These are phyloP conservation scores for Penicillium nucicola DNA, from an alignment of 495 filamentous ascomycete species.

Conservation along the genomic window DNA sequence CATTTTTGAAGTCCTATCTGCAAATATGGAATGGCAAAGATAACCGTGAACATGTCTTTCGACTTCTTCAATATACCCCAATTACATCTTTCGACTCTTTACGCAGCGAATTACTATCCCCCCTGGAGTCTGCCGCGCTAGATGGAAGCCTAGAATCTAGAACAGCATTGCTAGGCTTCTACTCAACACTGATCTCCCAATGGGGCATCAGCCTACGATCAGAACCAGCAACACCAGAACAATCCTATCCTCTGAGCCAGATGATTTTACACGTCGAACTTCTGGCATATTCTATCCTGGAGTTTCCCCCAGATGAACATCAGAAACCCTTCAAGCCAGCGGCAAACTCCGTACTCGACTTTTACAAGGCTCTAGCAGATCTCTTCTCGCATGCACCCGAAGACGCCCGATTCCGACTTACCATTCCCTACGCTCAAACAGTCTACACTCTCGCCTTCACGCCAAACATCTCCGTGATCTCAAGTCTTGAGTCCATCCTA, in stretches of 20 bases:
- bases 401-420: slow-evolving; percentile 54
- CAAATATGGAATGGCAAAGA: slow-evolving; percentile 65
- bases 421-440: slow-evolving; percentile 62
- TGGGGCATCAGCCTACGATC: slow-evolving; percentile 56
- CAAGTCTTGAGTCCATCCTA: slow-evolving; percentile 65
- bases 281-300: slow-evolving; percentile 61
- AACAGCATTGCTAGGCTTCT: slow-evolving; percentile 61
- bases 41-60: slow-evolving; percentile 58
- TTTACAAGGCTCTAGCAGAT: slow-evolving; percentile 60
- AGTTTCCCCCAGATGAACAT: slow-evolving; percentile 26
- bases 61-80: slow-evolving; percentile 61
- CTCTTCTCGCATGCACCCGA: slow-evolving; percentile 53
- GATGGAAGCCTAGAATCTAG: slow-evolving; percentile 48
- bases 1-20: slow-evolving; percentile 62
- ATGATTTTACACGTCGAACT: slow-evolving; percentile 59
- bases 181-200: slow-evolving; percentile 63
- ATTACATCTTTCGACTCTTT: slow-evolving; percentile 56
- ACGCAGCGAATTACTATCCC: slow-evolving; percentile 42
- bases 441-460: slow-evolving; percentile 70
- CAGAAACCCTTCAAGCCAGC: slow-evolving; percentile 18
- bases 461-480: slow-evolving; percentile 59
- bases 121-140: slow-evolving; percentile 58
- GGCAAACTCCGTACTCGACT: slow-evolving; percentile 53
- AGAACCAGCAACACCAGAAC: slow-evolving; percentile 22
- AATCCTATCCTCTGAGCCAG: slow-evolving; percentile 38